Evolutionary conservation across 768 basidiomycete species (phyloP).

Genomic region (Macrolepiota albuminosa): DNA sequence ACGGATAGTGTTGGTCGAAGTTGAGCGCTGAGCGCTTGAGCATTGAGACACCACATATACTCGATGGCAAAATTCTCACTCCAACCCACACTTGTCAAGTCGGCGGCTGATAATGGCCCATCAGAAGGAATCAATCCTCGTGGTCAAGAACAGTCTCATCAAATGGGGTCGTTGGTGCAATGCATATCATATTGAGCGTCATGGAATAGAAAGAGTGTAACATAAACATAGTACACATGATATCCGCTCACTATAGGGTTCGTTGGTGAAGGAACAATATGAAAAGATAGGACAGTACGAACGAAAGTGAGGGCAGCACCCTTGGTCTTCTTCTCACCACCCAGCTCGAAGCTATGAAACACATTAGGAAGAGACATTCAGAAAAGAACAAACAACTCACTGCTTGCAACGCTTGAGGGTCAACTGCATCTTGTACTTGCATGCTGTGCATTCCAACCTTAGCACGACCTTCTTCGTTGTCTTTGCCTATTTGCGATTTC

Average conservation of each 20-base stretch:
- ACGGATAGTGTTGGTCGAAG: no score
- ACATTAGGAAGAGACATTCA: not conserved
- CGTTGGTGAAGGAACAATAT: not conserved
- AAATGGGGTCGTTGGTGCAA: not conserved
- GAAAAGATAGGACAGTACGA: conserved; percentile 29
- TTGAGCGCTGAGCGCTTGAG: not conserved
- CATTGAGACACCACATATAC: not conserved
- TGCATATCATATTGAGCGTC: conserved; percentile 21
- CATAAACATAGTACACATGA: conserved; percentile 16
- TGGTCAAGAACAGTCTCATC: not conserved
- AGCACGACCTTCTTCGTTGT: conserved; percentile 99
- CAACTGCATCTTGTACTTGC: conserved; percentile 98
- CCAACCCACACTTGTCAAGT: not conserved
- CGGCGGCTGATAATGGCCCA: no score
- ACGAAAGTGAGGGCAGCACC: conserved; percentile 94
- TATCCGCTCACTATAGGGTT: conserved; percentile 16
- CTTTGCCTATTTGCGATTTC: conserved; percentile 59
- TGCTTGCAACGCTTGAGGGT: conserved; percentile 99
- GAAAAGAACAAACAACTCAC: conserved; percentile 37
- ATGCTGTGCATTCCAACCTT: conserved; percentile 94
- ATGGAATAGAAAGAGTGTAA: conserved; percentile 11
- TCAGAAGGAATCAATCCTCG: not conserved
- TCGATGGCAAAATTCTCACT: not conserved
- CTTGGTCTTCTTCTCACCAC: conserved; percentile 99
- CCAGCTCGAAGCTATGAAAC: conserved; percentile 84